Evolutionary conservation across 2,329 filamentous ascomycete genomes (phyloP).

Genomic region (Rosellinia necatrix): DNA sequence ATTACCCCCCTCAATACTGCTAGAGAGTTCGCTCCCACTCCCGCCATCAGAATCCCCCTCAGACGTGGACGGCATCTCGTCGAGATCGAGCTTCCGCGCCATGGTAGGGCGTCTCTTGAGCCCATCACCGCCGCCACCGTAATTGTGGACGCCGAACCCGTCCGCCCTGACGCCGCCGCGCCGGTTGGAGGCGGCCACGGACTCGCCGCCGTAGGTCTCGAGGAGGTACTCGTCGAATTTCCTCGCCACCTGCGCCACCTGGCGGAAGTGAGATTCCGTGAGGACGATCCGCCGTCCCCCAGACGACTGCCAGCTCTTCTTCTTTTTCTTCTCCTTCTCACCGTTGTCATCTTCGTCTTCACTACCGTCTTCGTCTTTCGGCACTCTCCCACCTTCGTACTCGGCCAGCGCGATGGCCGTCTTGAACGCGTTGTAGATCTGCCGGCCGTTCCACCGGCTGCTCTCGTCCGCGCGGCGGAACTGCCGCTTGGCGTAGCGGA

Average conservation of each 20-base stretch:
- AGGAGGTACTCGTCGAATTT: slow-evolving; percentile 10
- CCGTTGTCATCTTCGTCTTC: no score
- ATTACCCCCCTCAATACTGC: background rate
- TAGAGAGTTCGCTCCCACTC: background rate
- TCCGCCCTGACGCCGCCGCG: background rate
- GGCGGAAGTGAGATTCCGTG: background rate
- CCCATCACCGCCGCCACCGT: background rate
- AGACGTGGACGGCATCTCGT: slow-evolving; percentile 1
- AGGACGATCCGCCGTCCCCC: background rate
- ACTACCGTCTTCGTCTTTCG: no score
- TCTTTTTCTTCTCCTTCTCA: no score
- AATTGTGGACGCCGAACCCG: background rate
- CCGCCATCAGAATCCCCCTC: background rate
- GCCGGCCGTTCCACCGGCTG: slow-evolving; percentile 33
- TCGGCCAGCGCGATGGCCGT: slow-evolving; percentile 31
- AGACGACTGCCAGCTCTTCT: no score
- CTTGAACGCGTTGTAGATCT: slow-evolving; percentile 34
- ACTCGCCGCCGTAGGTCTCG: background rate
- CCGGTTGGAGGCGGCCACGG: background rate
- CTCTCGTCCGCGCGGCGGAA: slow-evolving; percentile 7
- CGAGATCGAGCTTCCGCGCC: background rate
- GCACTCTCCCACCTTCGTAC: no score
- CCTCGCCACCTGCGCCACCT: background rate
- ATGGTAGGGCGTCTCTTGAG: background rate
- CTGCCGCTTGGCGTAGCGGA: slow-evolving; percentile 15